These are phyloP conservation scores for Phytophthora cactorum DNA, from an alignment of 352 stramenopile species.

Conservation along the genomic window DNA sequence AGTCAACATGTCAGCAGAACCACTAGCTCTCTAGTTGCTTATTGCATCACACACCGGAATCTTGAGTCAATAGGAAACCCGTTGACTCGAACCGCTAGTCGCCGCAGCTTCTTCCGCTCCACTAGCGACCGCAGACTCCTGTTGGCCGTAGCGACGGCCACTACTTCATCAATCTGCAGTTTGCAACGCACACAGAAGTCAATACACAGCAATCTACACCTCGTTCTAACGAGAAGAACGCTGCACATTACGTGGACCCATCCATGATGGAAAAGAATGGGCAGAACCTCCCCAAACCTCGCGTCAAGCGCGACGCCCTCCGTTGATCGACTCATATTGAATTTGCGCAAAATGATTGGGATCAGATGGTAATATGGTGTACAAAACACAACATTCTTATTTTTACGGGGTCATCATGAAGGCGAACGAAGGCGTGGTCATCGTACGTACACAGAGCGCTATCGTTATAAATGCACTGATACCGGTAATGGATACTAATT, in stretches of 20 bases:
- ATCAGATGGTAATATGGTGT: slow-evolving; percentile 17
- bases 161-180: slow-evolving; percentile 43
- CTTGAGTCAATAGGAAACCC: slow-evolving; percentile 36
- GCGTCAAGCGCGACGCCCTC: slow-evolving; percentile 1
- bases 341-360: slow-evolving; percentile 7
- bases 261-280: slow-evolving; percentile 39
- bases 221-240: neutral
- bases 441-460: slow-evolving; percentile 40
- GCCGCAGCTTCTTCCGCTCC: slow-evolving; percentile 37
- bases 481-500: neutral
- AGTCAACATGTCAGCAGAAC: slow-evolving; percentile 1
- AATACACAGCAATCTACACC: slow-evolving; percentile 1
- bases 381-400: slow-evolving; percentile 1
- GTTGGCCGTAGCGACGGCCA: slow-evolving; percentile 34
- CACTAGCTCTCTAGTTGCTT: neutral
- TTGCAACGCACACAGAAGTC: neutral
- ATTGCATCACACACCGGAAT: slow-evolving; percentile 31
- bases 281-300: slow-evolving; percentile 28
- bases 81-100: slow-evolving; percentile 25
- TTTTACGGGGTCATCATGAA: slow-evolving; percentile 44
- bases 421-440: slow-evolving; percentile 60
- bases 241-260: slow-evolving; percentile 50
- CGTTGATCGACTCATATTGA: slow-evolving; percentile 18
- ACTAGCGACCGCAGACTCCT: slow-evolving; percentile 26
- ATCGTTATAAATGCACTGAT: neutral